These are phyloP conservation scores for Calonectria leucothoes DNA, from an alignment of 2,329 filamentous ascomycete genomes.

Conservation along the genomic window DNA sequence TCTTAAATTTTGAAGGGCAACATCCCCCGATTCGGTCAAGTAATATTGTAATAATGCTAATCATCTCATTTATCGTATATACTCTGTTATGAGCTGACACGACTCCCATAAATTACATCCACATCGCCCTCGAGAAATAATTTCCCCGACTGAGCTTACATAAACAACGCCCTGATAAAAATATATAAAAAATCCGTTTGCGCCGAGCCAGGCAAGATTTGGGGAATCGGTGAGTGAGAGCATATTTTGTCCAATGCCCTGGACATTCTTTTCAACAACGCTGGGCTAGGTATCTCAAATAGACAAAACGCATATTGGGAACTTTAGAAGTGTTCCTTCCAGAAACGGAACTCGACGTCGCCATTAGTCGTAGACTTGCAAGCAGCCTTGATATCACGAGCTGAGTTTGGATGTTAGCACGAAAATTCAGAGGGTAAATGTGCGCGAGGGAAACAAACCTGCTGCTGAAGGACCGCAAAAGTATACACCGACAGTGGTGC, in stretches of 20 bases:
- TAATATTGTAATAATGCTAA: neutral
- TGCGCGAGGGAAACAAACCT: conserved; percentile 54
- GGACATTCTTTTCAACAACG: conserved; percentile 13
- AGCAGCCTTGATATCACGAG: conserved; percentile 86
- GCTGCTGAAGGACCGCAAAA: conserved; percentile 90
- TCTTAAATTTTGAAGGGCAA: neutral
- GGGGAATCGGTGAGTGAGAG: conserved; percentile 2
- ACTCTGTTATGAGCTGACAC: neutral
- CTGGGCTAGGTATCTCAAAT: conserved; percentile 37
- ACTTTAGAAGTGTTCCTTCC: conserved; percentile 90
- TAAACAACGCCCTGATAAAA: conserved; percentile 9
- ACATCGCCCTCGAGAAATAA: neutral
- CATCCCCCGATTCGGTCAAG: neutral
- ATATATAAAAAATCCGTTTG: conserved; percentile 13
- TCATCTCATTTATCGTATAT: conserved; percentile 8
- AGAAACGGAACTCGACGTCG: conserved; percentile 95
- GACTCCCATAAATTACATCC: neutral
- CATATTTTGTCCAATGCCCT: neutral
- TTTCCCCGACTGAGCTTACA: conserved; percentile 23
- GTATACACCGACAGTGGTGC: conserved; percentile 94
- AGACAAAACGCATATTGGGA: conserved; percentile 24
- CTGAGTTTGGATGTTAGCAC: conserved; percentile 61
- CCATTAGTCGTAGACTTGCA: conserved; percentile 77
- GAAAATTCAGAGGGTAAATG: too few species aligned
- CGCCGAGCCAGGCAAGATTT: conserved; percentile 13